phyloP scores from a whole-genome alignment of 768 basidiomycete genomes.

The Boletus speciosus region DNA sequence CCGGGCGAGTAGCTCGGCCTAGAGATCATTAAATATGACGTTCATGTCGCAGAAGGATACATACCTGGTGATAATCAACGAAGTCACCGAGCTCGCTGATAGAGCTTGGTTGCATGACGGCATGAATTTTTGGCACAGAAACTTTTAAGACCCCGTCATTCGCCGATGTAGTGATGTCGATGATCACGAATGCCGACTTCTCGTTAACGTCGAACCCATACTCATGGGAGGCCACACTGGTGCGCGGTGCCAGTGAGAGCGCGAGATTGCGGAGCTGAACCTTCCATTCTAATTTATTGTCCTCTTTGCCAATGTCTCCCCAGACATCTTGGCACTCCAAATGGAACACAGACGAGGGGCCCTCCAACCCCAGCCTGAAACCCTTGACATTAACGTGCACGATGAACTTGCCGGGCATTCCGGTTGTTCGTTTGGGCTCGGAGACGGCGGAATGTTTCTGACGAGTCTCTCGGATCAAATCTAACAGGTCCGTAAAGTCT shows the following conservation, averaged over 20 bases:
- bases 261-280: conserved; percentile 71
- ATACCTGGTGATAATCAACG: conserved; percentile 78
- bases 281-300: conserved; percentile 55
- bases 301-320: conserved; percentile 51
- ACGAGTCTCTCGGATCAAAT: conserved; percentile 61
- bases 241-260: conserved; percentile 75
- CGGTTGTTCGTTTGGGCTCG: conserved; percentile 8
- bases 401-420: conserved; percentile 35
- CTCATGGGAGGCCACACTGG: conserved; percentile 33
- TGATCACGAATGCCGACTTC: conserved; percentile 77
- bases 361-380: conserved; percentile 76
- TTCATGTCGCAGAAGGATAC: neutral
- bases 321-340: conserved; percentile 74
- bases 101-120: conserved; percentile 92
- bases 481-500: conserved; percentile 79
- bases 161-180: conserved; percentile 60
- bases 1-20: conserved; percentile 73
- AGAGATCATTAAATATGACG: conserved; percentile 17
- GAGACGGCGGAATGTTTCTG: conserved; percentile 21
- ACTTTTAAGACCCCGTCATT: conserved; percentile 45
- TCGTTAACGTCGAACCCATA: conserved; percentile 54
- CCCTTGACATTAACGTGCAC: conserved; percentile 69
- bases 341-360: conserved; percentile 65
- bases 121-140: conserved; percentile 73
- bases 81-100: conserved; percentile 90